These are phyloP conservation scores for Wallacemonas sp. DNA, from an alignment of 208 protist species.

Conservation along the genomic window DNA sequence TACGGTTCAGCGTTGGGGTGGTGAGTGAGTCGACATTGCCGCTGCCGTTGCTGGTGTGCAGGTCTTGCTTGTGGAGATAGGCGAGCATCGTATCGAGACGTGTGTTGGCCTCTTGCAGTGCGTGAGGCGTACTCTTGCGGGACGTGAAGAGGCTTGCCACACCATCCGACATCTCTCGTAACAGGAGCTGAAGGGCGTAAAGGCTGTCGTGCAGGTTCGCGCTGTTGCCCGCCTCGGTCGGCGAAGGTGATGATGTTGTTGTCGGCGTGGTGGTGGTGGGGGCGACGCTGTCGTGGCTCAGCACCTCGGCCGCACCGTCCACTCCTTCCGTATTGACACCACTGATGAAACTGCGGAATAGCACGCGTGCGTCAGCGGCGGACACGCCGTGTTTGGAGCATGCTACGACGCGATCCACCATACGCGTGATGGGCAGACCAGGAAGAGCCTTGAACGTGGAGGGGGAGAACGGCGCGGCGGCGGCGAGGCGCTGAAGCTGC, in stretches of 20 bases:
- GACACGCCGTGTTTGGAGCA: neutral
- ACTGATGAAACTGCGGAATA: neutral
- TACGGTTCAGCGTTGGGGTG: no score
- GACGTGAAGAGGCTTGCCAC: neutral
- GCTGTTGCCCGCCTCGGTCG: neutral
- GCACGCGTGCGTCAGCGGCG: neutral
- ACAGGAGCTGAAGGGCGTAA: constrained; percentile 1
- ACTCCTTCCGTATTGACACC: neutral
- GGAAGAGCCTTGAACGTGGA: neutral
- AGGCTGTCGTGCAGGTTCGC: neutral
- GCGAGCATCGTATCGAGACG: neutral
- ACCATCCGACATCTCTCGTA: constrained; percentile 1
- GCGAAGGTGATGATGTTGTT: neutral
- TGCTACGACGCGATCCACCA: constrained; percentile 2
- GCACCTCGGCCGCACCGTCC: neutral
- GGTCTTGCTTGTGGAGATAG: neutral
- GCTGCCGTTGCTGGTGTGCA: neutral
- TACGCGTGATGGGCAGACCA: neutral
- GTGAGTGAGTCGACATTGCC: neutral
- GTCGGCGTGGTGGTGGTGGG: neutral
- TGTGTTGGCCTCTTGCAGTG: constrained; percentile 3
- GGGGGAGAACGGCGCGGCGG: neutral
- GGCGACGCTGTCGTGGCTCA: neutral
- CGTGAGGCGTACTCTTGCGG: neutral
- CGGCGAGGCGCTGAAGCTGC: neutral